phyloP scores from a whole-genome alignment of 2,329 filamentous ascomycete species.

The Arthrobotrys iridis region DNA sequence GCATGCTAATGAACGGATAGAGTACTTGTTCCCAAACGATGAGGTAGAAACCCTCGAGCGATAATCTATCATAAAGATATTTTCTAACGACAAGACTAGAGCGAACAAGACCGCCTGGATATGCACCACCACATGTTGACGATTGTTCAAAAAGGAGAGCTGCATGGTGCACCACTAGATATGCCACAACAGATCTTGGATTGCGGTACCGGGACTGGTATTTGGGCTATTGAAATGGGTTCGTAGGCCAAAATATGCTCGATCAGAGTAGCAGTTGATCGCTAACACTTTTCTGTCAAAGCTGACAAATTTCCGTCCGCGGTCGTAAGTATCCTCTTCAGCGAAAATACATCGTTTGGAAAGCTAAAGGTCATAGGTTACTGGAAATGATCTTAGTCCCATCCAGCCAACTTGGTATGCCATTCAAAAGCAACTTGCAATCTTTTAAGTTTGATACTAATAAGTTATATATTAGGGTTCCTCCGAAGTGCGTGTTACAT shows the following conservation, averaged over 20 bases:
- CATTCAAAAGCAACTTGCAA: neutral
- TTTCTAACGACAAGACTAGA: slow-evolving; percentile 59
- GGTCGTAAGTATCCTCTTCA: neutral
- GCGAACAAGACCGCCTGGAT: slow-evolving; percentile 80
- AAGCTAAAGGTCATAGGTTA: slow-evolving; percentile 55
- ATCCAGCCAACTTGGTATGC: slow-evolving; percentile 60
- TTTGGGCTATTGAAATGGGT: slow-evolving; percentile 61
- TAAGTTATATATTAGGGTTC: slow-evolving; percentile 13
- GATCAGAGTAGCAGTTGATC: too few relatives aligned
- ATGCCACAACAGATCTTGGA: slow-evolving; percentile 53
- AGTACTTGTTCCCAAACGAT: slow-evolving; percentile 47
- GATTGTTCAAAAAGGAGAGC: slow-evolving; percentile 21
- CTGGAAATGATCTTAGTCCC: slow-evolving; percentile 62
- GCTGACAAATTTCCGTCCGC: slow-evolving; percentile 37
- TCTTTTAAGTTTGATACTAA: slow-evolving; percentile 5
- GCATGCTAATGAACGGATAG: neutral
- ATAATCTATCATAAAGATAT: neutral
- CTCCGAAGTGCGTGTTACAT: slow-evolving; percentile 45
- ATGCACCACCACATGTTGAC: slow-evolving; percentile 80
- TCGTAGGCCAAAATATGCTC: slow-evolving; percentile 67
- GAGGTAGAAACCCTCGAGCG: slow-evolving; percentile 1
- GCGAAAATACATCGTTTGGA: neutral
- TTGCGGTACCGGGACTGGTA: slow-evolving; percentile 55
- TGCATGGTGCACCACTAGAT: slow-evolving; percentile 22
- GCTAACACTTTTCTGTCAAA: slow-evolving; percentile 1